These are phyloP conservation scores for Candolleomyces efflorescens DNA, from an alignment of 768 basidiomycete genomes.

Conservation along the genomic window DNA sequence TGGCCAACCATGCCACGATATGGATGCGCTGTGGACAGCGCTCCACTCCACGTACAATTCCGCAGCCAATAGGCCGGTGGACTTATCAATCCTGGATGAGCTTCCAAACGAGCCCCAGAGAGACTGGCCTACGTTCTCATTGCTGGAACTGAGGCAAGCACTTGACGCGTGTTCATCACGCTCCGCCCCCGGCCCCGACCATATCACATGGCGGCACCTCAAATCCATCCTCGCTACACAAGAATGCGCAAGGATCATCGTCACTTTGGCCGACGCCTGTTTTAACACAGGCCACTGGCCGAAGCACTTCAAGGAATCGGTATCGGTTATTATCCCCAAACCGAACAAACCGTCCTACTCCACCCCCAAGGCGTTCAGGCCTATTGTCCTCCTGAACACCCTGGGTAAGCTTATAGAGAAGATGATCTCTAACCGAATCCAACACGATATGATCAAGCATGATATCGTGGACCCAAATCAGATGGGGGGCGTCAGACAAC, in stretches of 20 bases:
- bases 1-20: no score
- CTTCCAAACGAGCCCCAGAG: not conserved
- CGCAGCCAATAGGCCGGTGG: not conserved
- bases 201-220: not conserved
- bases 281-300: not conserved
- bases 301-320: no score
- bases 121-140: not conserved
- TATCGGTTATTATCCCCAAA: slow-evolving; percentile 1
- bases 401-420: slow-evolving; percentile 4
- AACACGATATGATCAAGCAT: slow-evolving; percentile 1
- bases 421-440: slow-evolving; percentile 1
- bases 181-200: slow-evolving; percentile 8
- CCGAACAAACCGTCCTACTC: slow-evolving; percentile 8
- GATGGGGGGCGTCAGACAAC: slow-evolving; percentile 8
- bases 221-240: no score
- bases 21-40: no score
- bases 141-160: not conserved
- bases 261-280: not conserved
- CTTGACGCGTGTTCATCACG: not conserved
- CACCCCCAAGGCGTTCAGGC: not conserved
- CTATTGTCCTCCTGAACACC: slow-evolving; percentile 7
- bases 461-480: not conserved
- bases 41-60: not conserved
- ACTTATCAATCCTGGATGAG: not conserved
- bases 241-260: no score